Base-by-base conservation (phyloP, 1,284 basidiomycete species). In the Rhodotorula sp. region DNA sequence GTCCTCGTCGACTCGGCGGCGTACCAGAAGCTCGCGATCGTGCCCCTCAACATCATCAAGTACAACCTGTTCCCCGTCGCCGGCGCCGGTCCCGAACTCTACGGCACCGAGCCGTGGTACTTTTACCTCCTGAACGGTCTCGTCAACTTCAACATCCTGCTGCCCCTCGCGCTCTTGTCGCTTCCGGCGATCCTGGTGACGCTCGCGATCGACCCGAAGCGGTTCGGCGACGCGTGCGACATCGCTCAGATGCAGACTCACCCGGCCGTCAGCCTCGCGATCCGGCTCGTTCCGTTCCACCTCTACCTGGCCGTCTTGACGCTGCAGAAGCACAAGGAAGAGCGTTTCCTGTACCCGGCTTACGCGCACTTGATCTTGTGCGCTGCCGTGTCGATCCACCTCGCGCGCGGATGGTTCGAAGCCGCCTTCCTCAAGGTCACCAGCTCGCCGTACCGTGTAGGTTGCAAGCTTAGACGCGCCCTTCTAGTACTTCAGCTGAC, bases 321-420 rank as follows among this genome's bases (percentile, higher is more conserved):
- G 14, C 74, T 85, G 3, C 97, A 99, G 82, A 83, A 90, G 8
- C 97, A 99, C 84, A 99, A 99, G 83, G 97, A 99, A 82, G 97
- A 99, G 81, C 86, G 97, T 34, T 99, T 99, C 84, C 91, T 99
- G 89, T 99, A 90, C 82, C 96, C 97, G 1, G 90, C 88, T 2
- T 99, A 97, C 82, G 90, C 93, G 0, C 83, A 98, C 58, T 83
- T 99, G 65, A 93, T 92, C 80, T 92, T 99, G 83, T 98, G 98
- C 81, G 96, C 93, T 1, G 93, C 93, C 5, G 89, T 95, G 39
- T 85, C 89, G 48, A 77, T 97, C 39, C 95, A 91, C 83, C 85
- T 97, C 48, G 78, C 91, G 21, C 87, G 92, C 73, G 92, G 92
- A 23, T 94, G 91, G 91, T 81, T 91, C 75, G 93, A 97, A 83